These are phyloP conservation scores for Talaromyces sp. DNA, from an alignment of 2,329 filamentous ascomycete species.

Conservation along the genomic window DNA sequence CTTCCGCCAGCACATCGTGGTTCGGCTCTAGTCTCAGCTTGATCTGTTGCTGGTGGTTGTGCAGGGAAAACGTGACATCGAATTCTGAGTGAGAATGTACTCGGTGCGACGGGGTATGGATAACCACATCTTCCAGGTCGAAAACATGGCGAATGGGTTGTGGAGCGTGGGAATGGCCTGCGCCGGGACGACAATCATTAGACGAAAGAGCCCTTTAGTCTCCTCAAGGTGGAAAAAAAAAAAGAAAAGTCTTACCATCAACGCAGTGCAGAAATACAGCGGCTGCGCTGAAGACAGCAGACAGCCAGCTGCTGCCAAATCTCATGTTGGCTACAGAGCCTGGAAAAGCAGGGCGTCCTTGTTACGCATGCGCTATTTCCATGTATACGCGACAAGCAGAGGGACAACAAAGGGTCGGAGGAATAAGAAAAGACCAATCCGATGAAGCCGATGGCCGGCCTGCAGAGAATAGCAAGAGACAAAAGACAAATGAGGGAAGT, in stretches of 20 bases:
- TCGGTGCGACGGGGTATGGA: constrained; percentile 72
- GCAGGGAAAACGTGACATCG: constrained; percentile 73
- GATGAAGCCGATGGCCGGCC: neutral
- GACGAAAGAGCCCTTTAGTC: neutral
- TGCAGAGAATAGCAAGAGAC: neutral
- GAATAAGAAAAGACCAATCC: neutral
- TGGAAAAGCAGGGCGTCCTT: neutral
- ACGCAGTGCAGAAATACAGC: constrained; percentile 3
- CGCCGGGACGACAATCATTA: neutral
- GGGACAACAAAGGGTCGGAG: neutral
- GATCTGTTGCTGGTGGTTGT: constrained; percentile 61
- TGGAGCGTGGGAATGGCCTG: constrained; percentile 66
- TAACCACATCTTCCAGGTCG: constrained; percentile 64
- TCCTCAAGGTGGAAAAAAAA: neutral
- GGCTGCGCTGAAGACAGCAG: constrained; percentile 5
- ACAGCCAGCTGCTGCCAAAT: constrained; percentile 2
- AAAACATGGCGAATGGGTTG: constrained; percentile 72
- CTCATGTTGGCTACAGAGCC: constrained; percentile 1
- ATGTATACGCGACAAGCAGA: neutral
- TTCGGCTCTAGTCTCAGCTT: constrained; percentile 83
- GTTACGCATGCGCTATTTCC: neutral
- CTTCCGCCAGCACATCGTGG: constrained; percentile 75
- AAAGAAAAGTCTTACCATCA: neutral
- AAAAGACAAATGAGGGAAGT: neutral
- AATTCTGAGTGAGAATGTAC: constrained; percentile 78